Conservation (phyloP, 2,329 filamentous ascomycete species). For the Neonectria coccinea region DNA sequence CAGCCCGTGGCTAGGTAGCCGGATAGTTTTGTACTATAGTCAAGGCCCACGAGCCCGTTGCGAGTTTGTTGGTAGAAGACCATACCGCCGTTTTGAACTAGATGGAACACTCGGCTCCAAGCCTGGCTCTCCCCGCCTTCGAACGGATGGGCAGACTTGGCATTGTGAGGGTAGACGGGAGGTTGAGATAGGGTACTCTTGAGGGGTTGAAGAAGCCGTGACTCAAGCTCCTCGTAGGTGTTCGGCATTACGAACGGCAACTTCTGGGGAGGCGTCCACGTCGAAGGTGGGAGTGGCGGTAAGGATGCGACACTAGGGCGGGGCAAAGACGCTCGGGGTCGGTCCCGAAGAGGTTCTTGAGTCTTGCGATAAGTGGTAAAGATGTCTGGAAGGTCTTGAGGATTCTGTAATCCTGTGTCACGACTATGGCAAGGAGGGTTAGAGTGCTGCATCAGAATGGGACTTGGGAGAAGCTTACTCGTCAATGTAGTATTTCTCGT, state of each 20-base stretch:
- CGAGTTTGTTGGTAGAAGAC: slow-evolving; percentile 76
- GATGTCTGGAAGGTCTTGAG: slow-evolving; percentile 75
- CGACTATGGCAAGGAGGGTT: slow-evolving; percentile 59
- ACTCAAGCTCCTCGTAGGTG: slow-evolving; percentile 63
- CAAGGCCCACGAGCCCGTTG: slow-evolving; percentile 76
- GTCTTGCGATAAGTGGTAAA: slow-evolving; percentile 81
- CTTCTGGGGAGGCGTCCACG: slow-evolving; percentile 67
- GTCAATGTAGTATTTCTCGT: slow-evolving; percentile 84
- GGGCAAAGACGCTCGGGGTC: slow-evolving; percentile 69
- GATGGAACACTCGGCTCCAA: slow-evolving; percentile 67
- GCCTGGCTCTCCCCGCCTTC: slow-evolving; percentile 74
- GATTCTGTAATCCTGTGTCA: slow-evolving; percentile 69
- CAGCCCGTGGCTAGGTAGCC: slow-evolving; percentile 79
- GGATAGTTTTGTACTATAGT: slow-evolving; percentile 82
- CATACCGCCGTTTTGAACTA: slow-evolving; percentile 71
- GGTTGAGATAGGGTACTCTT: slow-evolving; percentile 61
- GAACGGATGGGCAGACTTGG: slow-evolving; percentile 73
- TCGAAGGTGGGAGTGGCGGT: slow-evolving; percentile 65
- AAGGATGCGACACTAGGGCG: slow-evolving; percentile 63
- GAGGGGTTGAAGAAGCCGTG: slow-evolving; percentile 69
- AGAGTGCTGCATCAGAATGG: slow-evolving; percentile 20
- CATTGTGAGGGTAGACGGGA: slow-evolving; percentile 64
- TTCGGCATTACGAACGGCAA: slow-evolving; percentile 73
- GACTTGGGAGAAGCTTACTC: slow-evolving; percentile 68
- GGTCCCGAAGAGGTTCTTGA: slow-evolving; percentile 76